Conservation (phyloP, 2,329 filamentous ascomycete genomes). For the Pseudogymnoascus sp. region DNA sequence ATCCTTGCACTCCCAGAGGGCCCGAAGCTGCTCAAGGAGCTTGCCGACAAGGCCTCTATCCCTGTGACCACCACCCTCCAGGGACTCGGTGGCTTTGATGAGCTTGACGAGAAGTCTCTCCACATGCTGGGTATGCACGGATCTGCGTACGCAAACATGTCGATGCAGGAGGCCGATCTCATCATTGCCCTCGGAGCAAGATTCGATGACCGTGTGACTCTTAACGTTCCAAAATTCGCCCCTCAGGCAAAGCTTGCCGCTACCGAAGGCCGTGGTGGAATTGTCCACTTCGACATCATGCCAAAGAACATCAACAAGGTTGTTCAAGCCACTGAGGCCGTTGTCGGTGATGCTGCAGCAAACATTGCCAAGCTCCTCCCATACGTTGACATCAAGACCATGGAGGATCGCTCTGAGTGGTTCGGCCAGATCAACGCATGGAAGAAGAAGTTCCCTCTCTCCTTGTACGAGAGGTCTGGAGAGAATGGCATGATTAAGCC, state of each 20-base stretch:
- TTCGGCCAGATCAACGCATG: conserved; percentile 82
- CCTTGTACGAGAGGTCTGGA: conserved; percentile 71
- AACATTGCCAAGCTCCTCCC: conserved; percentile 75
- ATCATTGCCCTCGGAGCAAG: conserved; percentile 90
- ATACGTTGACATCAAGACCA: conserved; percentile 54
- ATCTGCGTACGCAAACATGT: conserved; percentile 93
- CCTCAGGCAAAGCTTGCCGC: conserved; percentile 82
- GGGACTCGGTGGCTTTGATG: conserved; percentile 85
- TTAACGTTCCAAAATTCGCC: conserved; percentile 76
- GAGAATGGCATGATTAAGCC: conserved; percentile 82
- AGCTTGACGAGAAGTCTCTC: conserved; percentile 86
- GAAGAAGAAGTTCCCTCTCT: conserved; percentile 87
- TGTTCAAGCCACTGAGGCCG: conserved; percentile 88
- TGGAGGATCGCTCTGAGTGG: conserved; percentile 71
- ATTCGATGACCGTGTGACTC: conserved; percentile 93
- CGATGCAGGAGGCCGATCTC: conserved; percentile 93
- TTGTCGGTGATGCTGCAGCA: conserved; percentile 82
- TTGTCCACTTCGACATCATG: conserved; percentile 97
- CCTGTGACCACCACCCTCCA: conserved; percentile 95
- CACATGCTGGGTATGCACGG: conserved; percentile 99
- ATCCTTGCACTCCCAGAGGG: conserved; percentile 75
- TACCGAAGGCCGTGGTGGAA: conserved; percentile 79
- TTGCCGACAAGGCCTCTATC: conserved; percentile 85
- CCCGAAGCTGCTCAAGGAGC: conserved; percentile 69
- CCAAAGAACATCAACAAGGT: conserved; percentile 99